Evolutionary conservation across 345 rosid genomes (phyloP), one percentile per base, ranked within the genome.

Genomic region (Odontarrhena argentea): DNA sequence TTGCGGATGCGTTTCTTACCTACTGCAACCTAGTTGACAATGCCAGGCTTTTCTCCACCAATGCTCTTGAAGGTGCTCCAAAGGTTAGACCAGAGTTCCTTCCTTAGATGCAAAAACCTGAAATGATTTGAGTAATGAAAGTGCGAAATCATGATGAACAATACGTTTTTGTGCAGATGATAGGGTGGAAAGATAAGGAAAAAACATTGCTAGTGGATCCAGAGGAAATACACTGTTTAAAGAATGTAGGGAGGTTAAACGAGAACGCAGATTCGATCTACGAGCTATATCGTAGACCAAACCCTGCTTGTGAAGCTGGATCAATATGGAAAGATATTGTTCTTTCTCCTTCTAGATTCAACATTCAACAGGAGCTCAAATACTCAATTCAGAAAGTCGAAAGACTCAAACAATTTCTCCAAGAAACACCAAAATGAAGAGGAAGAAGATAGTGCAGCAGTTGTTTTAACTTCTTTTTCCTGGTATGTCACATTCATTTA

Each of bases 241-340:
- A 86, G 68, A 82, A 70, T 56, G 86, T 91, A 7, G 85, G 84
- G 43, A 74, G 75, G 37, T 74, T 95, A 81, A 89, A 91, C 48
- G 96, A 87, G 73, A 75, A 79, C 26, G 96, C 99, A 0, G 87
- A 89, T 3, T 89, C 96, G 2, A 87, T 95, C 26, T 82, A 89
- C 26, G 84, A 87, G 54, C 87, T 93, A 46, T 86, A 91, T 82
- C 77, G 65, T 67, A 44, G 64, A 35, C 97, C 98, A 8, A 84
- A 88, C 63, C 96, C 97, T 8, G 86, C 85, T 11, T 79, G 84
- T 43, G 70, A 76, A 74, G 78, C 79, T 40, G 96, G 98, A 41
- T 93, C 98, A 0, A 81, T 93, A 54, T 93, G 98, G 97, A 90
- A 93, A 76, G 97, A 93, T 80, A 90, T 93, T 43, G 95, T 93